phyloP scores from a whole-genome alignment of 1,284 basidiomycete species.

The Cerioporus squamosus region DNA sequence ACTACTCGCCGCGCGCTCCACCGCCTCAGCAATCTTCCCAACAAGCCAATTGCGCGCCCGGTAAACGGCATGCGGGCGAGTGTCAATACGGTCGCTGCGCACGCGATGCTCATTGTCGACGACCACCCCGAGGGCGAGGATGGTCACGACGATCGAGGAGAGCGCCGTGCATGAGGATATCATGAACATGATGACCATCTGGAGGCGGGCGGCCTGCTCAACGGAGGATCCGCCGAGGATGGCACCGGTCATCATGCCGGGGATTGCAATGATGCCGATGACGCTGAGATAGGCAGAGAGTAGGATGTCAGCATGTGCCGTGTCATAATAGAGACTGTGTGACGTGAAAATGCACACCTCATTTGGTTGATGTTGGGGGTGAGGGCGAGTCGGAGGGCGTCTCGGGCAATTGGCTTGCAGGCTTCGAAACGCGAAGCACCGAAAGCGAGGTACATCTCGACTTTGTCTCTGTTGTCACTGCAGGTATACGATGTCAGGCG shows the following conservation, averaged over 20 bases:
- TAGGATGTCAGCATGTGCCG: not conserved
- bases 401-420: conserved; percentile 74
- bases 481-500: not conserved
- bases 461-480: conserved; percentile 82
- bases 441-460: conserved; percentile 84
- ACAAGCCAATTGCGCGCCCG: conserved; percentile 34
- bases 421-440: conserved; percentile 83
- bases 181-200: conserved; percentile 94
- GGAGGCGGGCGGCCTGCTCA: conserved; percentile 81
- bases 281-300: conserved; percentile 51
- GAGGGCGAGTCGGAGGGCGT: conserved; percentile 79
- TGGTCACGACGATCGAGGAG: conserved; percentile 65
- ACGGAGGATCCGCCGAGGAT: conserved; percentile 85
- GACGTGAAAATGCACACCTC: conserved; percentile 53
- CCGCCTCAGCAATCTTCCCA: conserved; percentile 12
- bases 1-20: conserved; percentile 11
- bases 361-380: conserved; percentile 85
- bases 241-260: conserved; percentile 89
- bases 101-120: conserved; percentile 75
- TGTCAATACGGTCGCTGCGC: conserved; percentile 68
- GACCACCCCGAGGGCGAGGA: conserved; percentile 61
- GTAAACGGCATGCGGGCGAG: conserved; percentile 52
- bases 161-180: conserved; percentile 79
- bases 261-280: conserved; percentile 78
- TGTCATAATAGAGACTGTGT: not conserved